Conservation (phyloP, 2,329 filamentous ascomycete species). For the Penicillium sp. region DNA sequence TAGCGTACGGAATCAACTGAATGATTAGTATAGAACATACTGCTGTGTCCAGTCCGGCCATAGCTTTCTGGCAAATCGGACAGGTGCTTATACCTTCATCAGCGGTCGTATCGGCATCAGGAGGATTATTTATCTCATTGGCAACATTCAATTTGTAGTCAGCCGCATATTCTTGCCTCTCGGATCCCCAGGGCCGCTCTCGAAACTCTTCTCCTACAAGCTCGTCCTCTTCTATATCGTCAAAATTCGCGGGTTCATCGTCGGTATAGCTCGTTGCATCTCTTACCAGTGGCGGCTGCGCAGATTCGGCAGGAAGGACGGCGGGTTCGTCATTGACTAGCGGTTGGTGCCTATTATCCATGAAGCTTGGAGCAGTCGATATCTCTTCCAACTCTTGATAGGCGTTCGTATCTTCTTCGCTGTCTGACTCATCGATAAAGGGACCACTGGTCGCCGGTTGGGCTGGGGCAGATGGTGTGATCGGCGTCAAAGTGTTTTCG, state of each 20-base stretch:
- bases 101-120: not conserved
- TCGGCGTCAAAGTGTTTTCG: slow-evolving; percentile 1
- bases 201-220: slow-evolving; percentile 63
- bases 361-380: not conserved
- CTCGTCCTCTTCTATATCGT: slow-evolving; percentile 60
- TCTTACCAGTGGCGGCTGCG: slow-evolving; percentile 48
- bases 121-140: not conserved
- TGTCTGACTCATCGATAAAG: slow-evolving; percentile 52
- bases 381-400: slow-evolving; percentile 24
- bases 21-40: slow-evolving; percentile 30
- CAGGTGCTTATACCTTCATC: slow-evolving; percentile 48
- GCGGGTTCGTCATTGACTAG: slow-evolving; percentile 11
- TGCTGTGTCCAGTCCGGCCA: slow-evolving; percentile 56
- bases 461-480: slow-evolving; percentile 3
- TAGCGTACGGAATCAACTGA: not conserved
- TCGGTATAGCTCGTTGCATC: slow-evolving; percentile 48
- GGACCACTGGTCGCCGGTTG: slow-evolving; percentile 33
- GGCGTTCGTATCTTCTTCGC: slow-evolving; percentile 47
- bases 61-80: slow-evolving; percentile 70
- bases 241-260: slow-evolving; percentile 54
- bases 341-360: slow-evolving; percentile 2
- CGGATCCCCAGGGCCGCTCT: slow-evolving; percentile 62
- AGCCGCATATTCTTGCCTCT: slow-evolving; percentile 31
- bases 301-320: slow-evolving; percentile 21
- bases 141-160: not conserved